Percentiles rank a stretch among this genome's conserved stretches.
Evolutionary conservation across 2,329 filamentous ascomycete genomes (phyloP).

Genomic region (Verticillium nonalfalfae): DNA sequence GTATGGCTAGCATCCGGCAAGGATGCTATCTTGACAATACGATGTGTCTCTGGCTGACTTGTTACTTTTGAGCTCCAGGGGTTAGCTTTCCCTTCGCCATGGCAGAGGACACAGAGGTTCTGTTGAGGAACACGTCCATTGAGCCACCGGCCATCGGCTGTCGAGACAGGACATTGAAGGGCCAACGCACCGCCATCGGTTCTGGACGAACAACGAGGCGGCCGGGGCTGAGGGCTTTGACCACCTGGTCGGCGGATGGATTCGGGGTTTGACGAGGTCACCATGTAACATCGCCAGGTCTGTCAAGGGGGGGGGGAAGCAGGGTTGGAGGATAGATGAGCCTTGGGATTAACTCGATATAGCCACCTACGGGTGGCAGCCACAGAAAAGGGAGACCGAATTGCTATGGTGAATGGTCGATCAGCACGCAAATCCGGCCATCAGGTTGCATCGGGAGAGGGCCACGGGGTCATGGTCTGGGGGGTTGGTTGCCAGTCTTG

Average conservation of each 20-base stretch:
- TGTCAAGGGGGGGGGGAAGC: not conserved
- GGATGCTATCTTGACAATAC: too few relatives aligned
- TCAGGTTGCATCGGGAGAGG: not conserved
- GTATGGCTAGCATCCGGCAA: too few relatives aligned
- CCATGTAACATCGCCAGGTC: not conserved
- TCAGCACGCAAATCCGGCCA: not conserved
- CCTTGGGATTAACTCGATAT: not conserved
- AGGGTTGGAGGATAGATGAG: not conserved
- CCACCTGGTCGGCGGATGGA: not conserved
- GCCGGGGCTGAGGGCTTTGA: not conserved
- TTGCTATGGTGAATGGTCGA: not conserved
- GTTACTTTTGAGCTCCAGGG: too few relatives aligned
- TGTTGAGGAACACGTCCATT: not conserved
- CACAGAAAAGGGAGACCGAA: not conserved
- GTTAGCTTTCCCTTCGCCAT: too few relatives aligned
- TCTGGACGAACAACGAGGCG: too few relatives aligned
- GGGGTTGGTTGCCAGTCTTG: not conserved
- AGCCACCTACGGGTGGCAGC: not conserved
- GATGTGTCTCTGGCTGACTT: too few relatives aligned
- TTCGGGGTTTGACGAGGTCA: not conserved
- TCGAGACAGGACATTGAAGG: not conserved
- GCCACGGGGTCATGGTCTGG: not conserved
- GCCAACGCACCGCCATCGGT: not conserved
- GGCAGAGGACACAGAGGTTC: too few relatives aligned
- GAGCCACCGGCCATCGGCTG: not conserved